A percentile compares a stretch with the other conserved stretches of the same genome.
These are phyloP conservation scores for Plenodomus tracheiphilus DNA, from an alignment of 2,329 filamentous ascomycete genomes.

Conservation along the genomic window DNA sequence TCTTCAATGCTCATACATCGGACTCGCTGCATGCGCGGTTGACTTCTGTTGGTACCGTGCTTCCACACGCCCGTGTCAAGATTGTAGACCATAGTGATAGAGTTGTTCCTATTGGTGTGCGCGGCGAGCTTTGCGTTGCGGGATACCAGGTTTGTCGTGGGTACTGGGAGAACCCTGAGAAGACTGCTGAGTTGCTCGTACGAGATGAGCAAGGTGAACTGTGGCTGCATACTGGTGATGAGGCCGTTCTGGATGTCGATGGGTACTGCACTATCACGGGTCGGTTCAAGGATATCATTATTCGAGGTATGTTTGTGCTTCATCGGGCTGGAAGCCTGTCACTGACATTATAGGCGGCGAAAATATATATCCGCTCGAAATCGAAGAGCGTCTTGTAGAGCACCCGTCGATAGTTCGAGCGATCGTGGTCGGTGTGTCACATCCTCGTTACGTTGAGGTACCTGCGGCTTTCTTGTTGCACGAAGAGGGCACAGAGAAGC, in stretches of 20 bases:
- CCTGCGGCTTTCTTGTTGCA: conserved; percentile 65
- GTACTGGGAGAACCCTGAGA: conserved; percentile 69
- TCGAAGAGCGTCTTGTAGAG: conserved; percentile 70
- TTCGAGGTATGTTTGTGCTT: conserved; percentile 56
- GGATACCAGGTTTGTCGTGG: conserved; percentile 74
- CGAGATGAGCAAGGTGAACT: conserved; percentile 62
- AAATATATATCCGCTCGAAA: conserved; percentile 67
- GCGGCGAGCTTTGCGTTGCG: conserved; percentile 76
- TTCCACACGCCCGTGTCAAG: conserved; percentile 75
- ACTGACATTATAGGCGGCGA: conserved; percentile 37
- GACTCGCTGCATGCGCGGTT: conserved; percentile 69
- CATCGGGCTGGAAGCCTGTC: neutral
- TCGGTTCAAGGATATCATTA: conserved; percentile 79
- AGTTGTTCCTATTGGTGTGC: conserved; percentile 67
- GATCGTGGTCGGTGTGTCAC: conserved; percentile 70
- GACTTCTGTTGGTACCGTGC: conserved; percentile 73
- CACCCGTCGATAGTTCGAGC: conserved; percentile 67
- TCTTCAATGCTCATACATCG: conserved; percentile 77
- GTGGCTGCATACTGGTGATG: conserved; percentile 47
- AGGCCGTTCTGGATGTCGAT: conserved; percentile 44
- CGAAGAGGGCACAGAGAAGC: conserved; percentile 27
- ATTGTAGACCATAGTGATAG: conserved; percentile 70
- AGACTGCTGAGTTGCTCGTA: conserved; percentile 72
- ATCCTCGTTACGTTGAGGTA: conserved; percentile 73
- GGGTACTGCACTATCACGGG: conserved; percentile 73